Evolutionary conservation across 2,329 filamentous ascomycete species (phyloP), one percentile per base, ranked within the genome.

Genomic region (Talaromyces sp.): DNA sequence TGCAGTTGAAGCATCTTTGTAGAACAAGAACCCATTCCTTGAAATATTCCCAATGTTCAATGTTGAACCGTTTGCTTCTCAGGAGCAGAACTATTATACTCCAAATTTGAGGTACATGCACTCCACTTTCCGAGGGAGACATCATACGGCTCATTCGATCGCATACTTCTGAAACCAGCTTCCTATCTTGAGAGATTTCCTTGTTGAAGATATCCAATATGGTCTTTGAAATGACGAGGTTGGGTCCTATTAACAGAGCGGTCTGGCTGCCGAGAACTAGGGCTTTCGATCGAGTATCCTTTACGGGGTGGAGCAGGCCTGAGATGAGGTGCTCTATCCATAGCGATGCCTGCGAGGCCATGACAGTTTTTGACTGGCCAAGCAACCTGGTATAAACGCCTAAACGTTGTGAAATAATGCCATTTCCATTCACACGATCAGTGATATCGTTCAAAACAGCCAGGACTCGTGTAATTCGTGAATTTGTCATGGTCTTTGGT

Each of bases 21-120:
- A 96, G 89, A 10, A 97, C 84, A 37, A 85, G 84, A 8, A 97
- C 82, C 90, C 92, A 97, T 6, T 85, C 83, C 33, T 83, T 85
- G 68, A 92, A 87, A 72, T 90, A 86, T 37, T 89, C 83, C 91
- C 94, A 98, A 43, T 80, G 76, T 31, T 85, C 79, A 74, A 88
- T 69, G 81, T 87, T 72, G 81, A 83, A 69, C 75, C 87, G 77
- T 79, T 87, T 79, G 67, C 78, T 82, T 62, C 90, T 87, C 57
- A 97, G 81, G 63, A 97, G 87, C 1, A 97, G 83, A 7, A 94
- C 87, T 2, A 96, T 82, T 41, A 92, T 86, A 66, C 90, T 90
- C 94, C 94, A 98, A 25, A 98, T 91, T 69, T 93, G 90, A 6
- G 95, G 93, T 0, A 96, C 93, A 45, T 87, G 83, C 0, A 83